phyloP scores from a whole-genome alignment of 2,329 filamentous ascomycete genomes.

The Eutypella sp. region DNA sequence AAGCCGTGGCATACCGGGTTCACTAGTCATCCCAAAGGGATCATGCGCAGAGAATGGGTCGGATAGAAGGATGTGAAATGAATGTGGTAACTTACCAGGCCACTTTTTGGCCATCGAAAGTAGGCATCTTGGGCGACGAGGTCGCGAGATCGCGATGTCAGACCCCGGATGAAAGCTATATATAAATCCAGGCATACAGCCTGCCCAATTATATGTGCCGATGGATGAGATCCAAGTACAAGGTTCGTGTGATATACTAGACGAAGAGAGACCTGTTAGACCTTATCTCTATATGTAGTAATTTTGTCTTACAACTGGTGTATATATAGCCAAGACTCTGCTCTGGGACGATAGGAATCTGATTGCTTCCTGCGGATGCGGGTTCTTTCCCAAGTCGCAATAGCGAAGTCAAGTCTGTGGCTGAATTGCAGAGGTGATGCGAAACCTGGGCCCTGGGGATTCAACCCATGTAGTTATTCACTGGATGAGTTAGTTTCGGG shows the following conservation, averaged over 20 bases:
- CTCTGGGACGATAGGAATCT: neutral
- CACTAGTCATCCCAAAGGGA: too few relatives aligned
- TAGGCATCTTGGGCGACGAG: slow-evolving; percentile 49
- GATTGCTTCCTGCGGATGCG: neutral
- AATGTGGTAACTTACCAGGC: slow-evolving; percentile 55
- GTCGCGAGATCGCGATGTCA: slow-evolving; percentile 1
- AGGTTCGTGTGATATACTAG: neutral
- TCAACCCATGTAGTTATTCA: too few relatives aligned
- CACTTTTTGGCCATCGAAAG: slow-evolving; percentile 68
- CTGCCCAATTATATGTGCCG: neutral
- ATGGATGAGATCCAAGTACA: neutral
- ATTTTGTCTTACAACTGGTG: neutral
- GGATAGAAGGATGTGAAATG: neutral
- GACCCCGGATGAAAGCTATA: slow-evolving; percentile 1
- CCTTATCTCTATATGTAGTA: neutral
- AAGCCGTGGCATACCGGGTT: too few relatives aligned
- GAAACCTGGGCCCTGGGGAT: too few relatives aligned
- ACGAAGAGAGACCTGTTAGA: neutral
- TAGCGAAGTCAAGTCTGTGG: too few relatives aligned
- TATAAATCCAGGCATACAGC: neutral
- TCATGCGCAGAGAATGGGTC: too few relatives aligned
- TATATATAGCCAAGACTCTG: neutral
- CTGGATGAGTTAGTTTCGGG: too few relatives aligned
- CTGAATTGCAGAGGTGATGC: too few relatives aligned
- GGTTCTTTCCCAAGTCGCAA: neutral